Percentiles rank a stretch among this genome's conserved stretches.
Conservation (phyloP, 2,329 filamentous ascomycete genomes). For the Colletotrichum tropicicola region DNA sequence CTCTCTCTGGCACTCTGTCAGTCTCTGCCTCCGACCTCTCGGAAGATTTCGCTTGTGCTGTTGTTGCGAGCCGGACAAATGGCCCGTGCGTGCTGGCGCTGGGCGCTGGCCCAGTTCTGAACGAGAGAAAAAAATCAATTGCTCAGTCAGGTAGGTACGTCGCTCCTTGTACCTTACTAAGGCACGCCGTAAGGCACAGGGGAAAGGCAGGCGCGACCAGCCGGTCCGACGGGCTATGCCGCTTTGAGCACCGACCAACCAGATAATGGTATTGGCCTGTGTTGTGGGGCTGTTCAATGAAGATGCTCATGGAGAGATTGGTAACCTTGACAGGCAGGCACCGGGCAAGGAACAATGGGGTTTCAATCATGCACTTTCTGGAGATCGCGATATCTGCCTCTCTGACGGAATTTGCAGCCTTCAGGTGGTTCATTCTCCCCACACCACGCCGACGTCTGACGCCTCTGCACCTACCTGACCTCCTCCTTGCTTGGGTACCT, state of each 20-base stretch:
- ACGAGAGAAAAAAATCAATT: too few species aligned
- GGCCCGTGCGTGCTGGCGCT: conserved; percentile 21
- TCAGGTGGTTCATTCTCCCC: too few species aligned
- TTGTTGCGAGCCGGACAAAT: conserved; percentile 31
- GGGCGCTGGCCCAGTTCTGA: neutral
- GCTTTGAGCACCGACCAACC: conserved; percentile 10
- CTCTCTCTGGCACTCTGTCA: conserved; percentile 15
- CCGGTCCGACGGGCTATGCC: conserved; percentile 15
- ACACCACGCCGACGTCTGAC: too few species aligned
- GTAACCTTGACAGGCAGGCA: neutral
- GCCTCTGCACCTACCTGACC: too few species aligned
- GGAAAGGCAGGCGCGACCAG: conserved; percentile 1
- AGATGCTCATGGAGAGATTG: neutral
- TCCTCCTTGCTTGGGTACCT: too few species aligned
- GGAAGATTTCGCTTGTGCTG: conserved; percentile 51
- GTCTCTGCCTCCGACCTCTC: conserved; percentile 41
- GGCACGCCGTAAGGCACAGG: neutral
- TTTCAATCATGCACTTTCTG: too few species aligned
- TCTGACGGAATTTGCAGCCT: too few species aligned
- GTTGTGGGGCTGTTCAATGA: neutral
- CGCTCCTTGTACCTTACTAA: neutral
- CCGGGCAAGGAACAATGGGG: too few species aligned
- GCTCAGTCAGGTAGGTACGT: neutral
- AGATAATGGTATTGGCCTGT: neutral
- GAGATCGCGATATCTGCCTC: too few species aligned